Evolutionary conservation across 306 rosid species (phyloP).

Genomic region (Cicer pinnatifidum): DNA sequence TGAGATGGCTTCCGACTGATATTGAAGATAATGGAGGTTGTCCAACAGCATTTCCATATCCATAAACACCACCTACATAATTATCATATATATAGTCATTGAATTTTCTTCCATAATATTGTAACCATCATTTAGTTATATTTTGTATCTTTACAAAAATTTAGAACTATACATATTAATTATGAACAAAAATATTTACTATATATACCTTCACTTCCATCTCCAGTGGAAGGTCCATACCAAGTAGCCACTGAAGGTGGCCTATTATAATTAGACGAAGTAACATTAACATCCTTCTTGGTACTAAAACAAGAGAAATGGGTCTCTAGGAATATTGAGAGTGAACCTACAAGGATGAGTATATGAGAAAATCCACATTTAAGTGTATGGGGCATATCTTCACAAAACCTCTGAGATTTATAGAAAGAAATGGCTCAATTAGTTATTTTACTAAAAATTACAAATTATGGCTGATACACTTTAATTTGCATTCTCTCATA

Average conservation of each 20-base stretch:
- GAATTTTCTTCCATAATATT: no score
- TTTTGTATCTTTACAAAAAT: no score
- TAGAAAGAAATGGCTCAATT: conserved; percentile 29
- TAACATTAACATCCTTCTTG: conserved; percentile 47
- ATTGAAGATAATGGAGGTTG: conserved; percentile 37
- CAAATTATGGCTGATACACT: conserved; percentile 30
- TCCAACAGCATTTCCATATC: conserved; percentile 60
- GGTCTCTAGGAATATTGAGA: conserved; percentile 40
- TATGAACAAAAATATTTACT: neutral
- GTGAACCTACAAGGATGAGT: conserved; percentile 15
- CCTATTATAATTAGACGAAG: conserved; percentile 52
- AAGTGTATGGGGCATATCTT: conserved; percentile 45
- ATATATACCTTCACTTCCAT: conserved; percentile 64
- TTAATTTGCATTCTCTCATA: conserved; percentile 18
- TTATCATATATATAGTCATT: neutral
- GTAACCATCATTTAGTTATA: no score
- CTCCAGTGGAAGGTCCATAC: conserved; percentile 67
- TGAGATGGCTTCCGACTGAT: conserved; percentile 65
- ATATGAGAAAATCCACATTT: conserved; percentile 13
- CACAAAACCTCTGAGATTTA: conserved; percentile 26
- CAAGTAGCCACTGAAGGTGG: conserved; percentile 63
- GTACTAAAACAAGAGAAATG: conserved; percentile 54
- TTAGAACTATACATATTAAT: no score
- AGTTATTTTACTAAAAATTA: no score
- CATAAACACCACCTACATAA: conserved; percentile 75